Conservation (phyloP, 495 filamentous ascomycete species). For the Opeltia flavorubescens region DNA sequence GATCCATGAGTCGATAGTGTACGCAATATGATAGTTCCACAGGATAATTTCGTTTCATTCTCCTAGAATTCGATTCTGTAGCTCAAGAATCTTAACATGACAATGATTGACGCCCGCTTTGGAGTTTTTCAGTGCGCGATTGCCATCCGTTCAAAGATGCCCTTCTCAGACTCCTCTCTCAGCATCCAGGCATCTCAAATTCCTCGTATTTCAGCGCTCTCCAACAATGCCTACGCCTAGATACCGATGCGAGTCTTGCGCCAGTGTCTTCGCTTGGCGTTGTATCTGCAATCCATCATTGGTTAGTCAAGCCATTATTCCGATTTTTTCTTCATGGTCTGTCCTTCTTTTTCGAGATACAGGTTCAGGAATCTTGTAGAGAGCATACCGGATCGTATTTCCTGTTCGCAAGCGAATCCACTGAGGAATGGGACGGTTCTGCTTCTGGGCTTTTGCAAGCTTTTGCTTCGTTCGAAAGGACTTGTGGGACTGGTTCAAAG, state of each 20-base stretch:
- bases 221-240: slow-evolving; percentile 33
- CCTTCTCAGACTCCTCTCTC: too few relatives aligned
- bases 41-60: too few relatives aligned
- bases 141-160: too few relatives aligned
- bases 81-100: too few relatives aligned
- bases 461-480: slow-evolving; percentile 99
- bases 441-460: slow-evolving; percentile 99
- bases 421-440: slow-evolving; percentile 98
- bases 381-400: slow-evolving; percentile 90
- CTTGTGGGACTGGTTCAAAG: slow-evolving; percentile 51
- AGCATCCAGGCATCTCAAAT: background rate
- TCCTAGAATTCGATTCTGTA: too few relatives aligned
- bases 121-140: too few relatives aligned
- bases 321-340: slow-evolving; percentile 4
- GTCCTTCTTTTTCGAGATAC: background rate
- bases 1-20: too few relatives aligned
- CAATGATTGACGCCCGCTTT: too few relatives aligned
- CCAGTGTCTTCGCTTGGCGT: slow-evolving; percentile 99
- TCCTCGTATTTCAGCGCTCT: background rate
- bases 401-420: slow-evolving; percentile 96
- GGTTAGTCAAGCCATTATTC: background rate
- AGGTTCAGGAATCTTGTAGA: background rate
- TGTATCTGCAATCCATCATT: slow-evolving; percentile 55
- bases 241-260: slow-evolving; percentile 99
- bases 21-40: too few relatives aligned